These are phyloP conservation scores for Mycocentrospora acerina DNA, from an alignment of 2,329 filamentous ascomycete genomes.

Conservation along the genomic window DNA sequence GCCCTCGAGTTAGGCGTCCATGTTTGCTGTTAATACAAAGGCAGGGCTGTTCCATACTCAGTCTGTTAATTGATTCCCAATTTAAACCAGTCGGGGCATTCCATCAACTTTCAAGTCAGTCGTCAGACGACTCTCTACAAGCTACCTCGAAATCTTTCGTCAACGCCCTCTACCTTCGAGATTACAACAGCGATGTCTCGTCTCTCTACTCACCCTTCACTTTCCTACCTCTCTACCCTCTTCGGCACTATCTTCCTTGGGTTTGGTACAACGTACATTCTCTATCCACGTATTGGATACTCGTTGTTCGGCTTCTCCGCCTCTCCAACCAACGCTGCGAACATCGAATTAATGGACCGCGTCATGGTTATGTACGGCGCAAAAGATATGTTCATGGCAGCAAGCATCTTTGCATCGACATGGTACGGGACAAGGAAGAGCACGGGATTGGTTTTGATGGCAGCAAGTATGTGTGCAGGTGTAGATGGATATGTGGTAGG, in stretches of 20 bases:
- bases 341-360: conserved; percentile 46
- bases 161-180: too few species aligned
- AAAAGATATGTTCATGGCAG: conserved; percentile 54
- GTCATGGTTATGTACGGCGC: conserved; percentile 52
- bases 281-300: conserved; percentile 39
- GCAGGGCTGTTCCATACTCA: too few species aligned
- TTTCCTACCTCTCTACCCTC: conserved; percentile 17
- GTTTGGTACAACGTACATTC: conserved; percentile 46
- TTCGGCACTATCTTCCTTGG: conserved; percentile 34
- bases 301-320: conserved; percentile 42
- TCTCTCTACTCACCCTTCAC: background rate
- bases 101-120: too few species aligned
- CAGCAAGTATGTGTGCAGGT: conserved; percentile 45
- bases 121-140: too few species aligned
- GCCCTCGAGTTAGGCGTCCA: too few species aligned
- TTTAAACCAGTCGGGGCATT: too few species aligned
- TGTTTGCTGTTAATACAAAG: too few species aligned
- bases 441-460: conserved; percentile 48
- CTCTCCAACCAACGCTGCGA: conserved; percentile 22
- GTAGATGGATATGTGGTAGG: conserved; percentile 50
- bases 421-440: conserved; percentile 44
- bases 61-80: too few species aligned
- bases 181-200: too few species aligned
- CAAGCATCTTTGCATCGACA: conserved; percentile 41
- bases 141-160: too few species aligned